phyloP scores from a whole-genome alignment of 2,329 filamentous ascomycete species.

The Venturiaceae sp. region DNA sequence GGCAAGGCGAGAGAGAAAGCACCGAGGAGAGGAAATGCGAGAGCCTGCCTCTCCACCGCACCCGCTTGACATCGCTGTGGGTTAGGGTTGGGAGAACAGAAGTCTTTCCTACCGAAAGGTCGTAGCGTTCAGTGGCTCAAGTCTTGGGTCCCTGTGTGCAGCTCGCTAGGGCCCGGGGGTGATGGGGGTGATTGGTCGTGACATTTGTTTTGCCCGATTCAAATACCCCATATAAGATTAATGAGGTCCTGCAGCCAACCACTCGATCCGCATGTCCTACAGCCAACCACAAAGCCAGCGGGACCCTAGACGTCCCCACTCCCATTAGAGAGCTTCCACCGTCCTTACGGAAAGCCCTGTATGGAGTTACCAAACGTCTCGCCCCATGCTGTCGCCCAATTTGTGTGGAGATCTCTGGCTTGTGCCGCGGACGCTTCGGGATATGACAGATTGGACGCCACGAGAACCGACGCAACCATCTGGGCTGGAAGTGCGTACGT shows the following conservation, averaged over 20 bases:
- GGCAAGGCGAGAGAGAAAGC: neutral
- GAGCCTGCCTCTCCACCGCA: neutral
- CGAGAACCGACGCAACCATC: neutral
- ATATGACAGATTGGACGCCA: neutral
- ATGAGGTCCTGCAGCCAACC: too few species aligned
- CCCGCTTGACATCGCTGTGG: neutral
- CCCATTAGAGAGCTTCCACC: slow-evolving; percentile 1
- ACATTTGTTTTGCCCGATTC: slow-evolving; percentile 1
- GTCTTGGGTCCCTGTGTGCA: too few species aligned
- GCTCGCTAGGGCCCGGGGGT: too few species aligned
- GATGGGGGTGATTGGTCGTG: neutral
- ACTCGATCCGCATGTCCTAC: neutral
- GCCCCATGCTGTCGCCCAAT: neutral
- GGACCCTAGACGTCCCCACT: neutral
- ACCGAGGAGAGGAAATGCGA: neutral
- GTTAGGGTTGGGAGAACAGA: neutral
- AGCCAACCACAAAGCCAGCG: neutral
- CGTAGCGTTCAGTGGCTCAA: too few species aligned
- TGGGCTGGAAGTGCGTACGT: neutral
- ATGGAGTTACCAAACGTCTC: neutral
- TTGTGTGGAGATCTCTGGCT: slow-evolving; percentile 1
- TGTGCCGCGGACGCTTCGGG: neutral
- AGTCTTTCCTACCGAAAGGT: too few species aligned
- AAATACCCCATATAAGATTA: slow-evolving; percentile 3
- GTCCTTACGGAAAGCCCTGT: neutral